These are phyloP conservation scores for Mycena olivaceomarginata DNA, from an alignment of 768 basidiomycete genomes.

Conservation along the genomic window DNA sequence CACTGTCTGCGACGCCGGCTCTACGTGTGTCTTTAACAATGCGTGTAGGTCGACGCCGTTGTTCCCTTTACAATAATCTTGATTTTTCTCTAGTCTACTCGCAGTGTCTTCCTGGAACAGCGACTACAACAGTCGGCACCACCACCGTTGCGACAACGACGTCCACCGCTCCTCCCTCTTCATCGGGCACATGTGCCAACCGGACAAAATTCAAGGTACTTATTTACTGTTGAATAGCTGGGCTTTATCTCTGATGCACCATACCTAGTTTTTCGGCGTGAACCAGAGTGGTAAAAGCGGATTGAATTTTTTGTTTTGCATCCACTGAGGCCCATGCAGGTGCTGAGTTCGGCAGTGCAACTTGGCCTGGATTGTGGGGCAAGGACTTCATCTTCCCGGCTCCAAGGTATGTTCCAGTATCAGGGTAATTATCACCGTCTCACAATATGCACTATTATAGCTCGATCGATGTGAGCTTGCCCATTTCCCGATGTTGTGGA, in stretches of 20 bases:
- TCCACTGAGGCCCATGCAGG: slow-evolving; percentile 16
- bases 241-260: background rate
- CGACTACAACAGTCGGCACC: slow-evolving; percentile 51
- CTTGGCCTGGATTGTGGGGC: slow-evolving; percentile 66
- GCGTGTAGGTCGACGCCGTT: slow-evolving; percentile 56
- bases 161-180: slow-evolving; percentile 50
- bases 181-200: slow-evolving; percentile 49
- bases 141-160: slow-evolving; percentile 48
- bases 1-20: slow-evolving; percentile 67
- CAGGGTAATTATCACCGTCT: background rate
- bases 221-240: too few relatives aligned
- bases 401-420: slow-evolving; percentile 13
- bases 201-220: slow-evolving; percentile 70
- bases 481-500: background rate
- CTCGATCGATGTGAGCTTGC: slow-evolving; percentile 56
- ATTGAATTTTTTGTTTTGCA: background rate
- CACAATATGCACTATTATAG: slow-evolving; percentile 64
- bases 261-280: slow-evolving; percentile 71
- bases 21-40: slow-evolving; percentile 63
- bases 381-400: slow-evolving; percentile 54
- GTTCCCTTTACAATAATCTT: background rate
- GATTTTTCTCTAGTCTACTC: slow-evolving; percentile 61
- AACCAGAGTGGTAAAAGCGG: slow-evolving; percentile 68
- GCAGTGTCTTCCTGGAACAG: slow-evolving; percentile 61
- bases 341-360: slow-evolving; percentile 74